These are phyloP conservation scores for Emmonsiellopsis sp. DNA, from an alignment of 2,329 filamentous ascomycete species.

Conservation along the genomic window DNA sequence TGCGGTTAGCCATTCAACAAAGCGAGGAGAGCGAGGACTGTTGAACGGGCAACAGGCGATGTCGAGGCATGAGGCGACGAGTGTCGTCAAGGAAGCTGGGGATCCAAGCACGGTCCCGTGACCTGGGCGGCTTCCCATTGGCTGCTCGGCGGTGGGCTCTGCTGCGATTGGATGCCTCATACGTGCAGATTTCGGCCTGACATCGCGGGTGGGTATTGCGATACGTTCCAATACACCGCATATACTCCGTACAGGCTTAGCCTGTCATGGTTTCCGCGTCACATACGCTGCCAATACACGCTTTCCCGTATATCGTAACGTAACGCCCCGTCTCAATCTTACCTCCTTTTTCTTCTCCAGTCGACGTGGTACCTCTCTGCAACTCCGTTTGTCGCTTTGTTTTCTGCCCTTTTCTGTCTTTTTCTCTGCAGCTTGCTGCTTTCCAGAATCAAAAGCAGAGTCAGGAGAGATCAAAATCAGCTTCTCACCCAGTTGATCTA, in stretches of 20 bases:
- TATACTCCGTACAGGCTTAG: too few relatives aligned
- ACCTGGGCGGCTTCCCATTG: slow-evolving; percentile 3
- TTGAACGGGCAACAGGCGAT: background rate
- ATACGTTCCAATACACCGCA: background rate
- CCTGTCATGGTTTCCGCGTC: too few relatives aligned
- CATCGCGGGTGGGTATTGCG: background rate
- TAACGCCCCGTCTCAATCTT: too few relatives aligned
- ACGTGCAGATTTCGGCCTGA: slow-evolving; percentile 1
- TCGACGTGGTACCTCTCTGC: too few relatives aligned
- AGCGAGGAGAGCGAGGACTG: background rate
- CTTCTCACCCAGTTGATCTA: background rate
- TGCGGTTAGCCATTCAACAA: background rate
- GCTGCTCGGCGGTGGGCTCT: background rate
- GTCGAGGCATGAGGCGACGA: background rate
- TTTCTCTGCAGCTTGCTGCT: background rate
- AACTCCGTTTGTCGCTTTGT: background rate
- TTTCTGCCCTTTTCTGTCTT: background rate
- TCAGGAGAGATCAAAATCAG: background rate
- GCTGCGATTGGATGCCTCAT: slow-evolving; percentile 10
- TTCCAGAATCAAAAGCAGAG: background rate
- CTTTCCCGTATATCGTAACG: too few relatives aligned
- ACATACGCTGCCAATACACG: too few relatives aligned
- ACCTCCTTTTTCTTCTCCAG: too few relatives aligned
- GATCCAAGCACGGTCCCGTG: background rate
- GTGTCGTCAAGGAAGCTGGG: background rate